Evolutionary conservation across 352 stramenopile genomes (phyloP), one percentile per base, ranked within the genome.

Genomic region (Phytophthora rubi): DNA sequence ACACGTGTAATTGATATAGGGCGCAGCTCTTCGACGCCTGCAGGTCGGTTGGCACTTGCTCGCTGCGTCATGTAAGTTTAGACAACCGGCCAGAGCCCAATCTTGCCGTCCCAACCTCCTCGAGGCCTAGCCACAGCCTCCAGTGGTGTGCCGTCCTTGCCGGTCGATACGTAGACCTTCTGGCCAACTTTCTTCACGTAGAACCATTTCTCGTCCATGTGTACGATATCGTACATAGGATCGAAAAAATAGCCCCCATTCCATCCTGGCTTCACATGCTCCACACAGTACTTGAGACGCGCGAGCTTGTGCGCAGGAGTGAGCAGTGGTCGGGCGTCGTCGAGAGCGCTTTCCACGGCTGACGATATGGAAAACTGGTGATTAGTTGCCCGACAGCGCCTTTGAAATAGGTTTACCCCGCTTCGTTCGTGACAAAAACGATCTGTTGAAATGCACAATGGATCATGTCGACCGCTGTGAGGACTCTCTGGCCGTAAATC

Each of bases 151-250:
- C 18, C 18, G 7, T 65, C 47, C 8, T 58, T 56, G 7, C 58
- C 59, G 1, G 47, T 53, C 33, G 58, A 28, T 2, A 65, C 7
- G 47, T 58, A 65, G 0, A 64, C 45, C 2, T 28, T 35, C 32
- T 64, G 15, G 0, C 9, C 44, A 30, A 59, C 23, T 3, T 65
- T 57, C 59, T 65, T 58, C 0, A 65, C 16, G 15, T 53, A 65
- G 28, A 30, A 65, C 59, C 48, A 65, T 13, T 65, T 65, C 18
- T 65, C 59, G 10, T 59, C 59, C 0, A 54, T 42, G 30, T 65
- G 21, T 2, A 65, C 59, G 18, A 56, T 13, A n/a, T 65, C 48
- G 21, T 44, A 58, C 48, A 58, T 30, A 6, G 28, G 28, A 30
- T 30, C 28, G 21, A 65, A 28, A 9, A 18, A 7, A 9, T 30